phyloP scores from a whole-genome alignment of 495 filamentous ascomycete genomes.

The Pseudoneurospora amorphoporcata region DNA sequence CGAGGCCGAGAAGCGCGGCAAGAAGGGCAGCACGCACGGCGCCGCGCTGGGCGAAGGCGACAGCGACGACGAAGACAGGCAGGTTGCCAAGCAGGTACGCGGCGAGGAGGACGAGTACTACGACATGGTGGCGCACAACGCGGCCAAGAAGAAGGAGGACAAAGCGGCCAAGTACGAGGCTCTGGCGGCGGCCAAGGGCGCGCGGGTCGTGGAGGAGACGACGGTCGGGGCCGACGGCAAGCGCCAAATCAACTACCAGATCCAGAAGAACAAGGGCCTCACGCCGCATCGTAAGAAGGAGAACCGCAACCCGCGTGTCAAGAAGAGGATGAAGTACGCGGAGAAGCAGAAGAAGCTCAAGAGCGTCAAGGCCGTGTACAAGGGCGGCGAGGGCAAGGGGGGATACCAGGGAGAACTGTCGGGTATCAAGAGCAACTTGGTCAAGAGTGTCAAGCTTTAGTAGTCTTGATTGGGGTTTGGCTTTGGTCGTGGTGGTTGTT shows the following conservation, averaged over 20 bases:
- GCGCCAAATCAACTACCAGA: slow-evolving; percentile 79
- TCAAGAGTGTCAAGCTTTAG: slow-evolving; percentile 87
- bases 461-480: background rate
- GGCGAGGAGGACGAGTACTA: slow-evolving; percentile 76
- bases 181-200: slow-evolving; percentile 34
- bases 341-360: slow-evolving; percentile 90
- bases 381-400: slow-evolving; percentile 77
- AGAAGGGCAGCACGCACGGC: slow-evolving; percentile 48
- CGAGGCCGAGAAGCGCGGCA: slow-evolving; percentile 77
- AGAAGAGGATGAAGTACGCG: slow-evolving; percentile 92
- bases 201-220: slow-evolving; percentile 50
- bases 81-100: slow-evolving; percentile 30
- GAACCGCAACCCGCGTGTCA: slow-evolving; percentile 85
- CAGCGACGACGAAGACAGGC: slow-evolving; percentile 51
- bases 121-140: slow-evolving; percentile 64
- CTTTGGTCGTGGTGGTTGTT: background rate
- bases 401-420: slow-evolving; percentile 89
- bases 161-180: slow-evolving; percentile 44
- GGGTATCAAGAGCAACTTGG: slow-evolving; percentile 85
- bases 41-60: slow-evolving; percentile 49
- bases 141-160: slow-evolving; percentile 63
- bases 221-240: slow-evolving; percentile 64
- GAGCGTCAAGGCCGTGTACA: slow-evolving; percentile 71
- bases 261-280: slow-evolving; percentile 95
- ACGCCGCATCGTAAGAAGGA: slow-evolving; percentile 85